These are phyloP conservation scores for Tilletia setariae DNA, from an alignment of 1,284 basidiomycete genomes.

Conservation along the genomic window DNA sequence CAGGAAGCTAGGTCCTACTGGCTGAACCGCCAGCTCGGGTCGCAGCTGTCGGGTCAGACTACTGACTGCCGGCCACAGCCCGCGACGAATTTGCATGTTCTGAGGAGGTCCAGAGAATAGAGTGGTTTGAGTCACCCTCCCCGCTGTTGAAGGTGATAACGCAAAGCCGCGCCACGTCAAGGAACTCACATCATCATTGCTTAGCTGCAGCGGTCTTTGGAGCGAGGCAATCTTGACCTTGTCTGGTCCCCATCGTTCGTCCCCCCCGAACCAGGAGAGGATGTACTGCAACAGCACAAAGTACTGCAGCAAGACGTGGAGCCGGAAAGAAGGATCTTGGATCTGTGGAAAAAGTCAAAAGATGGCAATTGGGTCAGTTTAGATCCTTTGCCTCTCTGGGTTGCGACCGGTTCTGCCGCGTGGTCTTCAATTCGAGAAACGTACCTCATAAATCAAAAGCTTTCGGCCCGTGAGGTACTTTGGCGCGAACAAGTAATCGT, in stretches of 20 bases:
- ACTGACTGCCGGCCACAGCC: neutral
- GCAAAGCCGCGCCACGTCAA: neutral
- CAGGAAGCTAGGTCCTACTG: neutral
- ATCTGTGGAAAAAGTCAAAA: conserved; percentile 54
- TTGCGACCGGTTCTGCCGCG: too few relatives aligned
- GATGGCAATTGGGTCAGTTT: neutral
- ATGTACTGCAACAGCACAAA: conserved; percentile 78
- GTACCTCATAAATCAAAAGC: conserved; percentile 71
- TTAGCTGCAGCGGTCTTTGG: conserved; percentile 31
- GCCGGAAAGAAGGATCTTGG: conserved; percentile 79
- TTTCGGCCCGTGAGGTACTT: conserved; percentile 84
- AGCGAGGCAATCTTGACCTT: conserved; percentile 41
- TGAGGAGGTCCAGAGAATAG: neutral
- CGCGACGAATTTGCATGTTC: neutral
- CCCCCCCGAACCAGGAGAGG: conserved; percentile 65
- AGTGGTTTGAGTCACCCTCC: neutral
- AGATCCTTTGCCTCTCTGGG: neutral
- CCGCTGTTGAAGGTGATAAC: neutral
- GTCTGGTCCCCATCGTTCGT: conserved; percentile 60
- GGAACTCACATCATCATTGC: conserved; percentile 34
- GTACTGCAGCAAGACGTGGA: conserved; percentile 83
- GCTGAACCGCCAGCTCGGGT: neutral
- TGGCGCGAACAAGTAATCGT: conserved; percentile 73
- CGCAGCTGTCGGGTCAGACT: neutral
- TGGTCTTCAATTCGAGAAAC: conserved; percentile 1